Evolutionary conservation across 2,329 filamentous ascomycete species (phyloP), one percentile per base, ranked within the genome.

Genomic region (Cladobotryum mycophilum): DNA sequence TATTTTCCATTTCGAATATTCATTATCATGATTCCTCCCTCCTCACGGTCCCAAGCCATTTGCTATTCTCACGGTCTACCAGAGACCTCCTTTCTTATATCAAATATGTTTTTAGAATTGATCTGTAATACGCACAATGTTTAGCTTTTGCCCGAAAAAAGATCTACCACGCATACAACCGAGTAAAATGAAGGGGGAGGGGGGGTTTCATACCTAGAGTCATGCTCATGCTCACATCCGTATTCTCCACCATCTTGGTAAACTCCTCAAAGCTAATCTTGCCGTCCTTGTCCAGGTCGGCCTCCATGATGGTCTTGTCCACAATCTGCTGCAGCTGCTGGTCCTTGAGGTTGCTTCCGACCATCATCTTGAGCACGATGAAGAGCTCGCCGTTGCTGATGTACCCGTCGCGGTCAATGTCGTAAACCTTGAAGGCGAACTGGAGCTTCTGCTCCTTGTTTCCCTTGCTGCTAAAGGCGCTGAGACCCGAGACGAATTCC

Each of bases 291-390:
- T 99, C 93, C 61, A 91, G 79, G 71, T 99, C 93, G 45, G 93
- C 93, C 76, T 99, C 93, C 93, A 97, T 97, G 69, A 99, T 97
- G 53, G 93, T 99, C 83, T 99, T 99, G 76, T 99, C 93, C 61
- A 99, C 93, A 68, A 99, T 99, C 82, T 92, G 93, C 76, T 99
- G 93, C 68, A 99, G 75, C 75, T 99, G 93, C 73, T 96, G 89
- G 70, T 99, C 93, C 79, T 99, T 99, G 65, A 99, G 76, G 71
- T 99, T 99, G 76, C 88, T 96, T 53, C 93, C 93, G 47, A 99
- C 93, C 93, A 99, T 99, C 93, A 99, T 99, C 86, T 99, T 99
- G 64, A 99, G 80, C 65, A 99, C 93, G 64, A 99, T 97, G 71
- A 97, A 99, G 47, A 99, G 81, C 76, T 99, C 93, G 63, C 93